Evolutionary conservation across 75 land plant species (phyloP).

Genomic region (Pinus tabuliformis): DNA sequence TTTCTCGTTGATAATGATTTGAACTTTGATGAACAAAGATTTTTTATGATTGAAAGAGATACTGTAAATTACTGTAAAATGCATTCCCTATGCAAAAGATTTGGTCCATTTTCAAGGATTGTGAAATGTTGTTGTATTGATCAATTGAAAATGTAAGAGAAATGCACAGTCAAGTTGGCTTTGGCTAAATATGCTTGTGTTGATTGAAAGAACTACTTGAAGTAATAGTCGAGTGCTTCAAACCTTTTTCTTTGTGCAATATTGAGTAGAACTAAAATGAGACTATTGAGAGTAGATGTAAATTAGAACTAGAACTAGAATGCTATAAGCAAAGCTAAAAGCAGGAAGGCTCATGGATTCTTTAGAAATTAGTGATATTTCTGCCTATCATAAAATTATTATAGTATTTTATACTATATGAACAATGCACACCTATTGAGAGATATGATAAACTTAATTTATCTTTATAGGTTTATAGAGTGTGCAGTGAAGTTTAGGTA

Average conservation of each 20-base stretch:
- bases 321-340: neutral
- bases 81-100: too few relatives aligned
- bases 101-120: neutral
- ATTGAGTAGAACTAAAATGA: neutral
- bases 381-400: neutral
- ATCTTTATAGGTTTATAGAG: neutral
- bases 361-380: neutral
- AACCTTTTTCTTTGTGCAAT: neutral
- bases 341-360: neutral
- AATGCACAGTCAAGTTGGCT: neutral
- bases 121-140: neutral
- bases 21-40: neutral
- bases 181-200: neutral
- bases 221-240: neutral
- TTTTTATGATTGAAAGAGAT: too few relatives aligned
- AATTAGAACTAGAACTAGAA: neutral
- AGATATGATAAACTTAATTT: neutral
- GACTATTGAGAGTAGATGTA: neutral
- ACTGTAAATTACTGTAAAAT: too few relatives aligned
- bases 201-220: neutral
- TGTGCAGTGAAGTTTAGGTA: neutral
- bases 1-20: neutral
- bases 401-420: neutral
- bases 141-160: conserved; percentile 1
- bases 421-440: neutral